Evolutionary conservation across 2,329 filamentous ascomycete species (phyloP).

Genomic region (Pseudogymnoascus sp.): DNA sequence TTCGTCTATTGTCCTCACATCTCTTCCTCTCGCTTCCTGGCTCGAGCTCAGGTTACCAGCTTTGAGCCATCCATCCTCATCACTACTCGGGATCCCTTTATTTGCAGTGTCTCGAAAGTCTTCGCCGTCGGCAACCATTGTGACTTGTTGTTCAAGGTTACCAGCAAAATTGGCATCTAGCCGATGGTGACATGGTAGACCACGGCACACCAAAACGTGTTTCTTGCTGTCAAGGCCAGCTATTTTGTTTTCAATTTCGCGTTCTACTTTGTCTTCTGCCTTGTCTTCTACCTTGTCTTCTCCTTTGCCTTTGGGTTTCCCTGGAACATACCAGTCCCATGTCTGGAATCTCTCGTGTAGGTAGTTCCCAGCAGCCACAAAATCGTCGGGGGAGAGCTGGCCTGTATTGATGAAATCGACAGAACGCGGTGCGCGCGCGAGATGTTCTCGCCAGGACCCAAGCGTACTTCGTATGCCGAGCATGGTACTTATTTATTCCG

Average conservation of each 20-base stretch:
- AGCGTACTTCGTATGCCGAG: no score
- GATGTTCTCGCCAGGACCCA: no score
- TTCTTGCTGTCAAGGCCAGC: constrained; percentile 43
- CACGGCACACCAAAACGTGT: constrained; percentile 95
- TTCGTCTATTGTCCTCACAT: constrained; percentile 84
- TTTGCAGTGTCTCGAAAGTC: constrained; percentile 43
- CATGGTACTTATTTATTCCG: no score
- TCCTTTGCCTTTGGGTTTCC: not conserved
- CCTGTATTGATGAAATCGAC: constrained; percentile 46
- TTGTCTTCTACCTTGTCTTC: not conserved
- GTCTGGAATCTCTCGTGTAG: constrained; percentile 98
- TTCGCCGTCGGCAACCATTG: constrained; percentile 73
- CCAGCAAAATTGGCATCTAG: constrained; percentile 91
- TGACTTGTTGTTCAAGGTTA: constrained; percentile 66
- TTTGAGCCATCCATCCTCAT: constrained; percentile 85
- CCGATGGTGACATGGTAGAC: constrained; percentile 85
- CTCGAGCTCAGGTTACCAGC: constrained; percentile 63
- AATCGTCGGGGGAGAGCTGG: constrained; percentile 96
- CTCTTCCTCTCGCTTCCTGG: constrained; percentile 66
- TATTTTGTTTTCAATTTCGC: not conserved
- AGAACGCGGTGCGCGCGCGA: not conserved
- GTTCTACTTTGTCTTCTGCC: no score
- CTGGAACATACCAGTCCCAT: constrained; percentile 65
- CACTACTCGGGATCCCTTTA: constrained; percentile 41
- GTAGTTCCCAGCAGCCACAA: constrained; percentile 91